Conservation (phyloP, 78 protist species). For the Emiliania huxleyi region DNA sequence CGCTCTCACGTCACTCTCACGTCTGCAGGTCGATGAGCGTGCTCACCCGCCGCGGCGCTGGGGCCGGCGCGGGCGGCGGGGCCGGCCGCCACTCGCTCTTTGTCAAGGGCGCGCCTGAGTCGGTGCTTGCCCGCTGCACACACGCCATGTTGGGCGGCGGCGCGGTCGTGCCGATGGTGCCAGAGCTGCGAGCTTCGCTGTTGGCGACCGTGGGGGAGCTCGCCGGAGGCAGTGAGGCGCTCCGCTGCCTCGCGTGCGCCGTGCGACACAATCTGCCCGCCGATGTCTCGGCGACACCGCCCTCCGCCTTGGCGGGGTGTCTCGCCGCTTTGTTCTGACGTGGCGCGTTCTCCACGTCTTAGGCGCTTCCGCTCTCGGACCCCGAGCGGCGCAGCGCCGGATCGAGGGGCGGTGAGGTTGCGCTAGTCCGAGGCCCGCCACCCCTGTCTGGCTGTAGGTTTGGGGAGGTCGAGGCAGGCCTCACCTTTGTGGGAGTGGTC, state of each 20-base stretch:
- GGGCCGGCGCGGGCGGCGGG: not conserved
- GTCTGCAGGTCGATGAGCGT: slow-evolving; percentile 73
- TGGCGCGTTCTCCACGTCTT: too few species aligned
- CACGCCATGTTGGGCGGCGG: not conserved
- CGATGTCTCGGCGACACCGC: not conserved
- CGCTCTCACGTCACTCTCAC: too few species aligned
- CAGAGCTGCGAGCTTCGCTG: not conserved
- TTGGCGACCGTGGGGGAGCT: not conserved
- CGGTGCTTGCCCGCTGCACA: slow-evolving; percentile 59
- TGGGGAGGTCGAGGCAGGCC: slow-evolving; percentile 36
- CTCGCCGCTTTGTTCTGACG: too few species aligned
- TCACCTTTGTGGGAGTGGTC: slow-evolving; percentile 71
- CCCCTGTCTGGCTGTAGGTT: not conserved
- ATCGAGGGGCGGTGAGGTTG: too few species aligned
- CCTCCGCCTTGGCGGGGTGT: too few species aligned
- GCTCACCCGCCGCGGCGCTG: not conserved
- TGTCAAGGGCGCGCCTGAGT: slow-evolving; percentile 75
- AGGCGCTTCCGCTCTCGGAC: too few species aligned
- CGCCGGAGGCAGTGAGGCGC: not conserved
- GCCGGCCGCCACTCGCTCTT: not conserved
- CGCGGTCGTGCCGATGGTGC: not conserved
- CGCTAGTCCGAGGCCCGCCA: too few species aligned
- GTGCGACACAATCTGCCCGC: not conserved
- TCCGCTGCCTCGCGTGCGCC: not conserved
- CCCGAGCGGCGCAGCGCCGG: too few species aligned